These are phyloP conservation scores for Globisporangium nagaii DNA, from an alignment of 352 stramenopile species.

Conservation along the genomic window DNA sequence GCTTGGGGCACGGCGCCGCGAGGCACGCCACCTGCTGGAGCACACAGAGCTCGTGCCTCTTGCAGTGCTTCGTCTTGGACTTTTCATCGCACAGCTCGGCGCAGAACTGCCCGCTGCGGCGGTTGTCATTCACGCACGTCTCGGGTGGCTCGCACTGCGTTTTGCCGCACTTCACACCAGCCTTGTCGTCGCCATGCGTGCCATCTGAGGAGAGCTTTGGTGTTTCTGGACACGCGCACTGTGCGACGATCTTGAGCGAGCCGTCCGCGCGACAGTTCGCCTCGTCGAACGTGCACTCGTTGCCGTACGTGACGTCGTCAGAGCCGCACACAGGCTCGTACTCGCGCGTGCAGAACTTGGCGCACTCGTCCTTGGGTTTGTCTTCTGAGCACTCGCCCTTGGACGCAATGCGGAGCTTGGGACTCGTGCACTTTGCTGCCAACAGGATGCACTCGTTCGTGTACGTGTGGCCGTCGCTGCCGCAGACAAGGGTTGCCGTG, in stretches of 20 bases:
- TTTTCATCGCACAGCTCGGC: background rate
- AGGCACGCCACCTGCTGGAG: background rate
- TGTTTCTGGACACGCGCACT: background rate
- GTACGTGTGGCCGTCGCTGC: background rate
- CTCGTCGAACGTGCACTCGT: conserved; percentile 19
- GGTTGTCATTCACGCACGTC: background rate
- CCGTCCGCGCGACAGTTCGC: conserved; percentile 13
- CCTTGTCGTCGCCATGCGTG: background rate
- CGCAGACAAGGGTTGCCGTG: background rate
- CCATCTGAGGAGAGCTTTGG: no score
- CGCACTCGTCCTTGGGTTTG: conserved; percentile 6
- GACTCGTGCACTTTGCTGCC: background rate
- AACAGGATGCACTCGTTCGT: conserved; percentile 1
- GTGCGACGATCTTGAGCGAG: conserved; percentile 3
- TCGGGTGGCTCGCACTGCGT: background rate
- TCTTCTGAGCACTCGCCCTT: background rate
- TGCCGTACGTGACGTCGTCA: conserved; percentile 22
- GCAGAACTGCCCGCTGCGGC: background rate
- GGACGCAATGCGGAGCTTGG: background rate
- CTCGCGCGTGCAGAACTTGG: conserved; percentile 17
- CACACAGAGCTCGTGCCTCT: conserved; percentile 1
- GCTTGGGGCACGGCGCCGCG: background rate
- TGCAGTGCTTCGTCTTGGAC: background rate
- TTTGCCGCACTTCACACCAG: background rate
- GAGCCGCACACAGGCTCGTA: conserved; percentile 32